Evolutionary conservation across 2,329 filamentous ascomycete genomes (phyloP).

Genomic region (Sporothrix dimorphospora): DNA sequence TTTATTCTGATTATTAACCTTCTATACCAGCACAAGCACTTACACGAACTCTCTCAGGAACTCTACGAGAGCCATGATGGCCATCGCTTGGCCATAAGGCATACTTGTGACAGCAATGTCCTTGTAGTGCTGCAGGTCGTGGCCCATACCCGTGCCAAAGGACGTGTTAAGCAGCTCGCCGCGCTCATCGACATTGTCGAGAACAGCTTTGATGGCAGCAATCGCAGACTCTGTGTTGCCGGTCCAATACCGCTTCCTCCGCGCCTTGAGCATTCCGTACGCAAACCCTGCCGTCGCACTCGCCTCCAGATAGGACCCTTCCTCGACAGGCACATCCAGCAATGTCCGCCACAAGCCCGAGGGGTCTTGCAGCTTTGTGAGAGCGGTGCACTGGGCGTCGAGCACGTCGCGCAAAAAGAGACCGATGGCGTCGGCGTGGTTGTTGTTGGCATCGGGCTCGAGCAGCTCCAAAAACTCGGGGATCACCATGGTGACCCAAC

Average conservation of each 20-base stretch:
- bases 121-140: slow-evolving; percentile 73
- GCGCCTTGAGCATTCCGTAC: slow-evolving; percentile 75
- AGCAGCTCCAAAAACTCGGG: slow-evolving; percentile 79
- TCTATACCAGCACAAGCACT: no score
- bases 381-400: slow-evolving; percentile 68
- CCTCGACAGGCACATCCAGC: slow-evolving; percentile 65
- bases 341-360: slow-evolving; percentile 76
- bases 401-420: slow-evolving; percentile 63
- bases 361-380: slow-evolving; percentile 61
- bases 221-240: slow-evolving; percentile 65
- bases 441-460: slow-evolving; percentile 55
- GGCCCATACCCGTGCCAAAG: slow-evolving; percentile 79
- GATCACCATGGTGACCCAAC: slow-evolving; percentile 81
- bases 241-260: slow-evolving; percentile 69
- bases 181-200: slow-evolving; percentile 65
- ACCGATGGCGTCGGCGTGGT: slow-evolving; percentile 62
- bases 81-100: slow-evolving; percentile 86
- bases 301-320: slow-evolving; percentile 75
- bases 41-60: slow-evolving; percentile 61
- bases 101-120: slow-evolving; percentile 77
- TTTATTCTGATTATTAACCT: neutral
- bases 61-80: slow-evolving; percentile 78
- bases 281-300: slow-evolving; percentile 81
- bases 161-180: slow-evolving; percentile 75
- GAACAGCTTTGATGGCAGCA: slow-evolving; percentile 67